Conservation (phyloP, 2,329 filamentous ascomycete species). For the Pyrenophora seminiperda region DNA sequence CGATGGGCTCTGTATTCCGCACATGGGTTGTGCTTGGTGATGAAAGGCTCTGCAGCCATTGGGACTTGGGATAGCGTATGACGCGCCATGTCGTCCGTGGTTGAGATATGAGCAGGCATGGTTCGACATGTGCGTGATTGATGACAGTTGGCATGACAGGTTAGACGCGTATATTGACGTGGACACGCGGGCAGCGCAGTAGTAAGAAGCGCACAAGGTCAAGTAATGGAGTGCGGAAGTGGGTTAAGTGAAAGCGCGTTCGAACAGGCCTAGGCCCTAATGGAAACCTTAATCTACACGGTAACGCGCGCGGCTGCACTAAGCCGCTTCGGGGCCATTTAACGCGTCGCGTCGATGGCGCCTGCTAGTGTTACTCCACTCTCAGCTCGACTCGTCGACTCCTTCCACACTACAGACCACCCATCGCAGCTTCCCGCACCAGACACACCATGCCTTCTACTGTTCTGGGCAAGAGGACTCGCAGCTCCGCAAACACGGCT, state of each 20-base stretch:
- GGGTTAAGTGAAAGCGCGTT: background rate
- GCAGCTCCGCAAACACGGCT: constrained; percentile 35
- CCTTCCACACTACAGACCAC: constrained; percentile 29
- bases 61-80: too few species aligned
- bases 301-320: constrained; percentile 5
- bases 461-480: constrained; percentile 48
- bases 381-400: constrained; percentile 4
- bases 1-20: too few species aligned
- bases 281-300: background rate
- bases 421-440: constrained; percentile 27
- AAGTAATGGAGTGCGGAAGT: too few species aligned
- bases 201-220: too few species aligned
- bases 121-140: too few species aligned
- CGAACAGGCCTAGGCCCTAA: background rate
- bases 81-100: too few species aligned
- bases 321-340: constrained; percentile 10
- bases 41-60: background rate
- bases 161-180: too few species aligned
- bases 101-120: too few species aligned
- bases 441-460: constrained; percentile 38
- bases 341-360: constrained; percentile 24
- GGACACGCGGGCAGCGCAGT: too few species aligned
- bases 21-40: too few species aligned
- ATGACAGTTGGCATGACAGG: too few species aligned
- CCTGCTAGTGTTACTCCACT: background rate